Evolutionary conservation across 192 early-diverging fungal species (phyloP).

Genomic region (Backusella morwellensis): DNA sequence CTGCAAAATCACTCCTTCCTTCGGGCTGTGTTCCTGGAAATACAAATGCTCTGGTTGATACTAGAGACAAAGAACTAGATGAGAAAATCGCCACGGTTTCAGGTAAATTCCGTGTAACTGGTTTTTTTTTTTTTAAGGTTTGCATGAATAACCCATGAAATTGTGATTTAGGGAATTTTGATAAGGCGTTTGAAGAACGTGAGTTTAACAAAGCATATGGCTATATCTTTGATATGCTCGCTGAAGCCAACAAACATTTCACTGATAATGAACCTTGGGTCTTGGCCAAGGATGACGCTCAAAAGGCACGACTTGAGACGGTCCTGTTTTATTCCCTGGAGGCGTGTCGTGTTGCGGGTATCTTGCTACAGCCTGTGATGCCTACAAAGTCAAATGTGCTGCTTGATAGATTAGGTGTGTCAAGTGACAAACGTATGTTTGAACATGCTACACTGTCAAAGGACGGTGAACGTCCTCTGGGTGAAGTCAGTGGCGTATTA

Average conservation of each 20-base stretch:
- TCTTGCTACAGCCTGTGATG: slow-evolving; percentile 85
- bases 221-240: slow-evolving; percentile 62
- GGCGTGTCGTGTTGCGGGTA: slow-evolving; percentile 65
- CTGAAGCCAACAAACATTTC: slow-evolving; percentile 76
- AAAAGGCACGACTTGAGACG: slow-evolving; percentile 50
- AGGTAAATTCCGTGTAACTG: slow-evolving; percentile 14
- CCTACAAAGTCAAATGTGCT: slow-evolving; percentile 69
- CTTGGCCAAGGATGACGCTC: slow-evolving; percentile 50
- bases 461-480: neutral
- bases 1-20: slow-evolving; percentile 56
- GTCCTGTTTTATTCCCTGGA: slow-evolving; percentile 78
- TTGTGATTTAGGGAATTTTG: slow-evolving; percentile 24
- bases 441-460: slow-evolving; percentile 33
- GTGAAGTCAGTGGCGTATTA: neutral
- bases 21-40: slow-evolving; percentile 36
- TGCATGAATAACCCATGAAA: slow-evolving; percentile 3
- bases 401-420: slow-evolving; percentile 64
- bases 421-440: slow-evolving; percentile 57
- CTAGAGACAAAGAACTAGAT: slow-evolving; percentile 32
- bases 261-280: slow-evolving; percentile 78
- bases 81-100: slow-evolving; percentile 30
- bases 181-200: slow-evolving; percentile 46
- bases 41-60: slow-evolving; percentile 10
- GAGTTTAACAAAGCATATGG: slow-evolving; percentile 63
- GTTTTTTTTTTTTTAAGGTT: neutral